These are phyloP conservation scores for Mycogone perniciosa DNA, from an alignment of 2,329 filamentous ascomycete genomes.

Conservation along the genomic window DNA sequence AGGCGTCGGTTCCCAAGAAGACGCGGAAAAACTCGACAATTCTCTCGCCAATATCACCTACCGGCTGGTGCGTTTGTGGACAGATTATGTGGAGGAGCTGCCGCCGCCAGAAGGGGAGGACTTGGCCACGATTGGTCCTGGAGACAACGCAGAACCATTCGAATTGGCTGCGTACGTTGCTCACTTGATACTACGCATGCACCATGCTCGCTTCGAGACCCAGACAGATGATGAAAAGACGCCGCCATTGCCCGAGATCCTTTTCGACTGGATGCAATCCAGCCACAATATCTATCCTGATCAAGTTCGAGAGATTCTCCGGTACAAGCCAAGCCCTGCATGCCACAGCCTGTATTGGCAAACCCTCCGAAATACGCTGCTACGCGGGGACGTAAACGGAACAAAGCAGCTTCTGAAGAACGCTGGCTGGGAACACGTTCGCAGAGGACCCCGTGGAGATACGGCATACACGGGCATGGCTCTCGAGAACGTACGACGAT, in stretches of 20 bases:
- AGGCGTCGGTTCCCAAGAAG: conserved; percentile 49
- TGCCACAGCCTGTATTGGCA: conserved; percentile 80
- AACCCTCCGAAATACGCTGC: conserved; percentile 63
- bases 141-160: conserved; percentile 54
- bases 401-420: conserved; percentile 63
- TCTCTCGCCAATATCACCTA: conserved; percentile 49
- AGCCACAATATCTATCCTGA: conserved; percentile 67
- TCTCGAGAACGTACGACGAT: conserved; percentile 70
- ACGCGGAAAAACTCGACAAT: conserved; percentile 49
- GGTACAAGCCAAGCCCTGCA: conserved; percentile 64
- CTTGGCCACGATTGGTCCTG: conserved; percentile 58
- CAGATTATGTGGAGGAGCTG: conserved; percentile 43
- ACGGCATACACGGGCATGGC: conserved; percentile 67
- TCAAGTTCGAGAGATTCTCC: conserved; percentile 59
- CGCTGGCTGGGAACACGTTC: conserved; percentile 73
- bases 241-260: conserved; percentile 63
- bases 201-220: conserved; percentile 53
- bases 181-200: conserved; percentile 68
- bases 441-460: conserved; percentile 58
- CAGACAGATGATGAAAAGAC: conserved; percentile 33
- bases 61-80: conserved; percentile 51
- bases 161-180: conserved; percentile 76
- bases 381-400: conserved; percentile 67
- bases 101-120: conserved; percentile 47
- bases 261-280: conserved; percentile 76